Conservation (phyloP, 495 filamentous ascomycete genomes). For the Xylaria castorea region DNA sequence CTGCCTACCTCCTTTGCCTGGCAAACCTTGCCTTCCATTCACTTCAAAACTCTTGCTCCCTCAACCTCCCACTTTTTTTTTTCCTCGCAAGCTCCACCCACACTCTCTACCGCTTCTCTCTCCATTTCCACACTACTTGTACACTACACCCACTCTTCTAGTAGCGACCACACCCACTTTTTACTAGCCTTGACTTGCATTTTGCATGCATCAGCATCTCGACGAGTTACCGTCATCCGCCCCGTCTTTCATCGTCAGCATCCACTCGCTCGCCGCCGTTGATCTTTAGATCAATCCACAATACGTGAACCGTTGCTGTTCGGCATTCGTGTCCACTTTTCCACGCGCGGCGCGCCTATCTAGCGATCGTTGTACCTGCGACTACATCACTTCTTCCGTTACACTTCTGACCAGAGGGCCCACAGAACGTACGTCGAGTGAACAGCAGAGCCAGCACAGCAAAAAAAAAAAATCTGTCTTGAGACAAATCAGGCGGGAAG, state of each 20-base stretch:
- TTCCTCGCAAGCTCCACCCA: constrained; percentile 36
- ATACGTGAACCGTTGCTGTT: constrained; percentile 40
- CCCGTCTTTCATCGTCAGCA: constrained; percentile 41
- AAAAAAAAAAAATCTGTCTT: constrained; percentile 29
- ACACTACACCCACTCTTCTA: constrained; percentile 29
- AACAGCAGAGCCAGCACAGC: constrained; percentile 22
- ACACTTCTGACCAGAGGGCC: constrained; percentile 38
- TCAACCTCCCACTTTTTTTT: constrained; percentile 31
- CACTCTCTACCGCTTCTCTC: constrained; percentile 26
- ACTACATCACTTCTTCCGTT: constrained; percentile 26
- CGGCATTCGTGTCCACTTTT: constrained; percentile 46
- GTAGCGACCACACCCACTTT: constrained; percentile 37
- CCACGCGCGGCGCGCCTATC: constrained; percentile 30
- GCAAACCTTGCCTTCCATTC: constrained; percentile 1
- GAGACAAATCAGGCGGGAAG: constrained; percentile 28
- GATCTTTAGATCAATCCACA: constrained; percentile 41
- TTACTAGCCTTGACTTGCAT: constrained; percentile 43
- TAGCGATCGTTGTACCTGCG: constrained; percentile 36
- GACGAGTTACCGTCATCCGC: constrained; percentile 44
- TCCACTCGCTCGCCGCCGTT: constrained; percentile 59
- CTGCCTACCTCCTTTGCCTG: constrained; percentile 8
- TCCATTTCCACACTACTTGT: constrained; percentile 21
- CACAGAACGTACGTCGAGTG: constrained; percentile 28
- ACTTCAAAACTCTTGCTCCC: constrained; percentile 19
- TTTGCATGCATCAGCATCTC: constrained; percentile 46